These are phyloP conservation scores for Nigrograna mackinnonii DNA, from an alignment of 2,329 filamentous ascomycete species.

Conservation along the genomic window DNA sequence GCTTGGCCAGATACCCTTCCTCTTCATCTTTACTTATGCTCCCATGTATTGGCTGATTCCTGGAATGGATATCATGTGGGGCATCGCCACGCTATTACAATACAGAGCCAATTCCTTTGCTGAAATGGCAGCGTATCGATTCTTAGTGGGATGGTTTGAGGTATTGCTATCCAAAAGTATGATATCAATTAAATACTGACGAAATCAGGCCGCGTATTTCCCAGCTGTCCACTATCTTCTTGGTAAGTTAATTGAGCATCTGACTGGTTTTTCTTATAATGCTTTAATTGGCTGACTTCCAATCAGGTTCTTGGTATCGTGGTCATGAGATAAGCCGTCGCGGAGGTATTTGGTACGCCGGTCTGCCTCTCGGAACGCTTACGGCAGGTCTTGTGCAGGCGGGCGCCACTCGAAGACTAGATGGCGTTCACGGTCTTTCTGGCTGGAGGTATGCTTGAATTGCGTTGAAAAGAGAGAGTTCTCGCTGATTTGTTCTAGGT, in stretches of 20 bases:
- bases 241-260: background rate
- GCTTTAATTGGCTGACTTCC: background rate
- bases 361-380: slow-evolving; percentile 52
- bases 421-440: slow-evolving; percentile 41
- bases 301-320: slow-evolving; percentile 51
- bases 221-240: slow-evolving; percentile 24
- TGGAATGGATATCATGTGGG: slow-evolving; percentile 57
- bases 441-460: slow-evolving; percentile 5
- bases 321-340: slow-evolving; percentile 44
- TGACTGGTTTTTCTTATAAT: background rate
- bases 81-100: slow-evolving; percentile 58
- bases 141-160: slow-evolving; percentile 57
- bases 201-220: slow-evolving; percentile 37
- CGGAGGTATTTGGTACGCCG: slow-evolving; percentile 56
- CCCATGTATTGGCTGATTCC: slow-evolving; percentile 34
- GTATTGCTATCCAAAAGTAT: too few species aligned
- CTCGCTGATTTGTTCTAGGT: slow-evolving; percentile 6
- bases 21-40: slow-evolving; percentile 49
- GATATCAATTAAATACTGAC: too few species aligned
- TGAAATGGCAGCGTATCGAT: slow-evolving; percentile 56
- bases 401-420: slow-evolving; percentile 13
- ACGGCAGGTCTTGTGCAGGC: slow-evolving; percentile 52
- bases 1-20: slow-evolving; percentile 49
- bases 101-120: slow-evolving; percentile 51
- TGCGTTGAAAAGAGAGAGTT: background rate